These are phyloP conservation scores for Fonsecaea monophora DNA, from an alignment of 2,329 filamentous ascomycete genomes.

Conservation along the genomic window DNA sequence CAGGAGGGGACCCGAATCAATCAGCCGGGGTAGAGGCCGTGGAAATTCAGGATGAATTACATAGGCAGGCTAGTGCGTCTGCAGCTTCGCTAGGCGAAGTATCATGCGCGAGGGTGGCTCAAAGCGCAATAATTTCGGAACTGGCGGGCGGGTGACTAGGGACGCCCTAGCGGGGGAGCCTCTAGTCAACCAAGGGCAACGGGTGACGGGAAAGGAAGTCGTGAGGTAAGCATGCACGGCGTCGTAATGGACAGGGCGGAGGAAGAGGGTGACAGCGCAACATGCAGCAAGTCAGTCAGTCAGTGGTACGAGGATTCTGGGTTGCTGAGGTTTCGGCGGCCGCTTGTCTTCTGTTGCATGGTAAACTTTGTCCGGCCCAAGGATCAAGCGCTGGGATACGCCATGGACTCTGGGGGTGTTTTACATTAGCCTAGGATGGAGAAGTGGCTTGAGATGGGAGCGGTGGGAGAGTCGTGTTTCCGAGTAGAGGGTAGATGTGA, in stretches of 20 bases:
- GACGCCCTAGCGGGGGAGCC: neutral
- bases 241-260: slow-evolving; percentile 2
- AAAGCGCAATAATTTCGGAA: neutral
- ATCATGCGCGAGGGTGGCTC: neutral
- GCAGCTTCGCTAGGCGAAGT: neutral
- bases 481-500: too few species aligned
- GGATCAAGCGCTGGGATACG: slow-evolving; percentile 3
- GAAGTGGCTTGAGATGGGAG: neutral
- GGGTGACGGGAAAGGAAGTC: slow-evolving; percentile 11
- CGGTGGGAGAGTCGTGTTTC: too few species aligned
- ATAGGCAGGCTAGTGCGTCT: slow-evolving; percentile 4
- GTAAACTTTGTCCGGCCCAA: slow-evolving; percentile 2
- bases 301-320: neutral
- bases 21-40: slow-evolving; percentile 7
- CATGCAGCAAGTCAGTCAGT: neutral
- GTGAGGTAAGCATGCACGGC: slow-evolving; percentile 22
- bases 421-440: neutral
- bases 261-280: neutral
- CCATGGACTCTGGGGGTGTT: neutral
- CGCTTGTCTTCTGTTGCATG: neutral
- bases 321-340: neutral
- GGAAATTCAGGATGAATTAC: slow-evolving; percentile 14
- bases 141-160: neutral
- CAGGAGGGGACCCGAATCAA: neutral
- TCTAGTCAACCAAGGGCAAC: neutral